phyloP scores from a whole-genome alignment of 1,284 basidiomycete genomes.

The Paramarasmius palmivorus region DNA sequence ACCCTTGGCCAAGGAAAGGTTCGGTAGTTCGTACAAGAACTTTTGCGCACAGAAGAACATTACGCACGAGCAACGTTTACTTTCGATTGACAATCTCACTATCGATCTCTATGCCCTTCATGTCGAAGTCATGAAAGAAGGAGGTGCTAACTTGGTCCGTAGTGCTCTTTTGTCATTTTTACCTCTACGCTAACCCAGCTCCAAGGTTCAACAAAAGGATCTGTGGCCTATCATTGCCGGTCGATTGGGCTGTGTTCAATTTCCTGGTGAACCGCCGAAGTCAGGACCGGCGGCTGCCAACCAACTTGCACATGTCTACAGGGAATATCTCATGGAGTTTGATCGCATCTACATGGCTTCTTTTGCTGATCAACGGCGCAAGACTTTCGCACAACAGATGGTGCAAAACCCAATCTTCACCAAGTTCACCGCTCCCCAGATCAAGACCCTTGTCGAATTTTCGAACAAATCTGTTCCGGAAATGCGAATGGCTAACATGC shows the following conservation, averaged over 20 bases:
- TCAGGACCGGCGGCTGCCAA: constrained; percentile 60
- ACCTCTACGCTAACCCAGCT: neutral
- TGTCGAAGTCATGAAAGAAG: constrained; percentile 53
- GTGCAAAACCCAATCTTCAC: neutral
- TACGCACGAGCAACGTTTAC: constrained; percentile 38
- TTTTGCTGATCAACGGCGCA: constrained; percentile 24
- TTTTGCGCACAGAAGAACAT: constrained; percentile 43
- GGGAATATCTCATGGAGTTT: constrained; percentile 55
- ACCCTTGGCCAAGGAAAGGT: constrained; percentile 48
- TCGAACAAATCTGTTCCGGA: constrained; percentile 47
- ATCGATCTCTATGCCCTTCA: constrained; percentile 64
- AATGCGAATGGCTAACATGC: constrained; percentile 51
- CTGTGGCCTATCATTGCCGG: constrained; percentile 67
- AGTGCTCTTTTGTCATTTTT: constrained; percentile 8
- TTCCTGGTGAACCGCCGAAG: constrained; percentile 60
- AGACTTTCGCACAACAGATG: constrained; percentile 8
- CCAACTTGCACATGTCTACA: constrained; percentile 60
- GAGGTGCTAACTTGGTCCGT: constrained; percentile 50
- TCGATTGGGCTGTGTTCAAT: constrained; percentile 60
- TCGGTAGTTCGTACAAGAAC: constrained; percentile 48
- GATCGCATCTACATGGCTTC: constrained; percentile 52
- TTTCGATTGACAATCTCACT: constrained; percentile 48
- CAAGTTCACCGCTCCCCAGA: constrained; percentile 26
- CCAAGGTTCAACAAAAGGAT: constrained; percentile 51
- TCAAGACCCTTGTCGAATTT: constrained; percentile 43